These are phyloP conservation scores for Penicillium roqueforti DNA, from an alignment of 495 filamentous ascomycete species.

Conservation along the genomic window DNA sequence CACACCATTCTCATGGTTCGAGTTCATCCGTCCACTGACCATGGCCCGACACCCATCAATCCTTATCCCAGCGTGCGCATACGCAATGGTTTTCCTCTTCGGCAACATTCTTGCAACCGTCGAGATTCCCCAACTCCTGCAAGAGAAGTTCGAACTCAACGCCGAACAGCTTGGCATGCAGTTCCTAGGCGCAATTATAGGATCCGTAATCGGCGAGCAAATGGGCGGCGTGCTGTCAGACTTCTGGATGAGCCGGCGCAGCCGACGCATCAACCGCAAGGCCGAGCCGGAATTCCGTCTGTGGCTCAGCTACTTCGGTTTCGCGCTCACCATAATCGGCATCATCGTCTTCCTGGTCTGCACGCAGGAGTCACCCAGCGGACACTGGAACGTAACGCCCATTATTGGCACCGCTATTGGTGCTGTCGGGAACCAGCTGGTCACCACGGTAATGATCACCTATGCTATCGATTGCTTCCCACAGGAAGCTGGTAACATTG, in stretches of 20 bases:
- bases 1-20: conserved; percentile 39
- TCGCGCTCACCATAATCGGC: conserved; percentile 43
- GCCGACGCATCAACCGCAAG: conserved; percentile 22
- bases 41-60: conserved; percentile 39
- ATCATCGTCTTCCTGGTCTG: conserved; percentile 50
- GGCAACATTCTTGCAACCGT: conserved; percentile 45
- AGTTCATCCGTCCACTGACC: conserved; percentile 47
- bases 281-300: conserved; percentile 44
- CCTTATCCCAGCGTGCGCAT: conserved; percentile 46
- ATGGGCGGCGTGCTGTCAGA: conserved; percentile 48
- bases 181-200: conserved; percentile 50
- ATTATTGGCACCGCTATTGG: conserved; percentile 49
- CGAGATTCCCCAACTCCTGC: conserved; percentile 49
- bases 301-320: conserved; percentile 52
- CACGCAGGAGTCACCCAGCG: conserved; percentile 31
- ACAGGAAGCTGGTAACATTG: conserved; percentile 45
- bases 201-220: conserved; percentile 52
- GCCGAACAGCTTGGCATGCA: conserved; percentile 51
- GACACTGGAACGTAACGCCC: conserved; percentile 47
- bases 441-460: conserved; percentile 53
- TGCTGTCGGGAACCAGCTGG: conserved; percentile 50
- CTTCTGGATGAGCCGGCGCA: conserved; percentile 40
- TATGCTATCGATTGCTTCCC: conserved; percentile 51
- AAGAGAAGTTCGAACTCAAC: conserved; percentile 49
- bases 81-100: conserved; percentile 52